phyloP scores from a whole-genome alignment of 2,329 filamentous ascomycete species.

The Fonsecaea monophora region DNA sequence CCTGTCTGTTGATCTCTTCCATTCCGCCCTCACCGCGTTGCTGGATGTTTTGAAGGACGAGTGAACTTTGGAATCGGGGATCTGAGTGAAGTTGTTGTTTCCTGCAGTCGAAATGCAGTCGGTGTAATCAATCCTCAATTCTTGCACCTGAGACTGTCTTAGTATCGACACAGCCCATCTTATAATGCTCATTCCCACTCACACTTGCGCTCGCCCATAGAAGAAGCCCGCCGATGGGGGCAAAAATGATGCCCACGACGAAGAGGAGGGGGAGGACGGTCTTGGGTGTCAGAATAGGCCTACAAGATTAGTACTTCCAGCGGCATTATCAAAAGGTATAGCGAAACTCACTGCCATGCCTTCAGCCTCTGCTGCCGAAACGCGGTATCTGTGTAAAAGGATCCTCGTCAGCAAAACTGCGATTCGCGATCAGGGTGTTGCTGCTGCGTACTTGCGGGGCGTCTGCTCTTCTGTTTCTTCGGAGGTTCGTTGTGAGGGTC shows the following conservation, averaged over 20 bases:
- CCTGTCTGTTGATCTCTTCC: slow-evolving; percentile 39
- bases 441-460: slow-evolving; percentile 76
- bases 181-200: slow-evolving; percentile 40
- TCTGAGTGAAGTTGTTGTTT: slow-evolving; percentile 54
- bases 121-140: slow-evolving; percentile 90
- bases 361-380: slow-evolving; percentile 97
- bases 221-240: slow-evolving; percentile 85
- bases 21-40: slow-evolving; percentile 45
- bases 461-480: slow-evolving; percentile 89
- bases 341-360: slow-evolving; percentile 86
- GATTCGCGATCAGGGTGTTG: background rate
- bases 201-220: slow-evolving; percentile 85
- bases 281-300: slow-evolving; percentile 93
- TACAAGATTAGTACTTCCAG: slow-evolving; percentile 49
- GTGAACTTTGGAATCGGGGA: slow-evolving; percentile 65
- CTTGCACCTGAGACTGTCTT: slow-evolving; percentile 72
- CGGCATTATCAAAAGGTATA: slow-evolving; percentile 26
- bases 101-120: slow-evolving; percentile 67
- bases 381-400: slow-evolving; percentile 74
- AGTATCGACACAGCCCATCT: background rate
- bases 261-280: slow-evolving; percentile 93
- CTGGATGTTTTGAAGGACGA: slow-evolving; percentile 73
- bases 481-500: slow-evolving; percentile 53
- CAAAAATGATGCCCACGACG: slow-evolving; percentile 86
- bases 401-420: slow-evolving; percentile 23